These are phyloP conservation scores for Candida berthetii DNA, from an alignment of 805 yeast genomes.

Conservation along the genomic window DNA sequence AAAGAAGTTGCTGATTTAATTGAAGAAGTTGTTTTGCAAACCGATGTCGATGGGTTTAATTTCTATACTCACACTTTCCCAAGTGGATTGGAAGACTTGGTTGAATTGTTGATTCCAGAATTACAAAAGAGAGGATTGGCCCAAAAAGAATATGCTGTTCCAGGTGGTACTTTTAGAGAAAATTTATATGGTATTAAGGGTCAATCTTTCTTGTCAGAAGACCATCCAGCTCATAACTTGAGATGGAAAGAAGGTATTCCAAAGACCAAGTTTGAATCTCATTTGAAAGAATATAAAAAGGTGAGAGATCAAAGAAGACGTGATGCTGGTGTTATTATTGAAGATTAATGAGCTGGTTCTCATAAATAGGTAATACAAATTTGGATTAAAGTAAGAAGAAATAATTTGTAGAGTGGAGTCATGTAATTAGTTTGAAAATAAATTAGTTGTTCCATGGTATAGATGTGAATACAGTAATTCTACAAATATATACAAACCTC, in stretches of 20 bases:
- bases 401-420: too few species aligned
- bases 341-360: background rate
- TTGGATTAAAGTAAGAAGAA: too few species aligned
- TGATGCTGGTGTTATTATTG: background rate
- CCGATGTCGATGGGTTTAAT: slow-evolving; percentile 37
- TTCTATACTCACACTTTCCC: slow-evolving; percentile 29
- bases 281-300: background rate
- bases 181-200: slow-evolving; percentile 22
- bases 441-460: too few species aligned
- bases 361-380: too few species aligned
- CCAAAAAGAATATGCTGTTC: slow-evolving; percentile 26
- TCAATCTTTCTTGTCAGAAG: slow-evolving; percentile 5
- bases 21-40: slow-evolving; percentile 30
- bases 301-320: background rate
- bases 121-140: slow-evolving; percentile 25
- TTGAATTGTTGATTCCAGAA: slow-evolving; percentile 27
- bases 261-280: slow-evolving; percentile 2
- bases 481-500: too few species aligned
- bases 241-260: slow-evolving; percentile 6
- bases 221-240: slow-evolving; percentile 11
- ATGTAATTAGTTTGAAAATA: too few species aligned
- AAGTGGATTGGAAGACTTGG: slow-evolving; percentile 30
- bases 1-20: slow-evolving; percentile 31
- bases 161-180: slow-evolving; percentile 28
- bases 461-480: too few species aligned